Percentiles rank a stretch among this genome's conserved stretches.
These are phyloP conservation scores for Fomitopsis pinicola DNA, from an alignment of 1,284 basidiomycete genomes.

Conservation along the genomic window DNA sequence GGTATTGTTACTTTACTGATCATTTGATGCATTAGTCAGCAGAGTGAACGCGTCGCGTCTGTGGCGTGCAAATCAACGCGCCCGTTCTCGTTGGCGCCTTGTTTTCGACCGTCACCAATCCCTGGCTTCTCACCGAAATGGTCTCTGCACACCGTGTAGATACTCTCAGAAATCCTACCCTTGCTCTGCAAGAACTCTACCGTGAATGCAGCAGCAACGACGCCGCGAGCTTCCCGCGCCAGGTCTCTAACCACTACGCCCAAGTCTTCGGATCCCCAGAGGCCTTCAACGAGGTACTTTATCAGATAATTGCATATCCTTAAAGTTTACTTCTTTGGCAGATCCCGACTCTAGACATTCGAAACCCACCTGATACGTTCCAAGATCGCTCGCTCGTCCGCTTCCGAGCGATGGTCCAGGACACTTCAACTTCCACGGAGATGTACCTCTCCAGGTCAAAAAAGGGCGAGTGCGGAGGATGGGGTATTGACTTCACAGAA, in stretches of 20 bases:
- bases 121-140: constrained; percentile 29
- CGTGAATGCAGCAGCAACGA: constrained; percentile 8
- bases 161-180: constrained; percentile 44
- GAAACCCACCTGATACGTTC: constrained; percentile 43
- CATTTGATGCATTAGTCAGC: neutral
- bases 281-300: constrained; percentile 42
- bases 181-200: constrained; percentile 45
- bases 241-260: constrained; percentile 48
- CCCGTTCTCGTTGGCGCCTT: neutral
- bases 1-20: too few species aligned
- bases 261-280: constrained; percentile 37
- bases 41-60: constrained; percentile 4
- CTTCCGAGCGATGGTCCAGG: constrained; percentile 77
- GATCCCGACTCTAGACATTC: constrained; percentile 51
- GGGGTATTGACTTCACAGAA: constrained; percentile 50
- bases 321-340: constrained; percentile 18
- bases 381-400: constrained; percentile 51
- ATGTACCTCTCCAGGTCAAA: constrained; percentile 55
- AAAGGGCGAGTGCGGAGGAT: constrained; percentile 53
- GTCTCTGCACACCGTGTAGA: constrained; percentile 47
- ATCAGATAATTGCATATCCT: neutral
- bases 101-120: neutral
- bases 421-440: constrained; percentile 67
- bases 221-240: constrained; percentile 37
- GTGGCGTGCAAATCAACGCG: constrained; percentile 1